Base-by-base conservation (phyloP, 768 basidiomycete genomes). In the Hypsizygus marmoreus region DNA sequence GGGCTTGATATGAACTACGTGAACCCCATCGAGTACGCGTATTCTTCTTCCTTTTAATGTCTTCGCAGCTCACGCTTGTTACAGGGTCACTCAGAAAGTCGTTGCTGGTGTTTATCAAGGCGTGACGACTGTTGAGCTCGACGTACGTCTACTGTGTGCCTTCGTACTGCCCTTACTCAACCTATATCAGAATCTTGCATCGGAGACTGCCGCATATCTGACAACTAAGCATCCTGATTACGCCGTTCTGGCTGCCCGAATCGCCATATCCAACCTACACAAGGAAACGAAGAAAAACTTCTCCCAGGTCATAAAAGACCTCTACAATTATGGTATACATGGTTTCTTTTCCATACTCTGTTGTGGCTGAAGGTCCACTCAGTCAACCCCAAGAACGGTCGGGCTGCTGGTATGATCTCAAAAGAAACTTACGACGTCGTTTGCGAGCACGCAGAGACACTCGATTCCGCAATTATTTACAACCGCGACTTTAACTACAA, bases 201-300 rank as follows among this genome's bases (percentile, higher is more conserved):
- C 95, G 6, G 95, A 97, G 71, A 99, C 97, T 3, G 94, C 97
- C 7, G 97, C 97, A 0, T 97, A 87, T 65, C 83, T 98, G 50
- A 98, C 97, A 4, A 98, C 95, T 20, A 93, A 91, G 55, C 93
- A 95, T 61, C 94, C 95, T 6, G 97, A 99, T 64, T 99, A 99
- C 58, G 97, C 97, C 19, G 85, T 98, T 49, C 91, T 99, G 52
- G 97, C 97, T 4, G 97, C 97, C 16, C 92, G 97, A 47, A 98
- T 99, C 43, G 97, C 97, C 45, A 93, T 99, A 59, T 97, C 95
- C 38, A 99, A 98, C 64, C 73, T 98, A 9, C 97, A 99, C 80
- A 98, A 99, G 61, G 95, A 99, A 72, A 98, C 97, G 13, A 97
- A 94, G 74, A 98, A 98, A 76, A 90, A 73, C 56, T 98, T 99